A percentile compares a stretch with the other conserved stretches of the same genome.
Conservation (phyloP, 2,329 filamentous ascomycete genomes). For the Dothistroma septosporum region DNA sequence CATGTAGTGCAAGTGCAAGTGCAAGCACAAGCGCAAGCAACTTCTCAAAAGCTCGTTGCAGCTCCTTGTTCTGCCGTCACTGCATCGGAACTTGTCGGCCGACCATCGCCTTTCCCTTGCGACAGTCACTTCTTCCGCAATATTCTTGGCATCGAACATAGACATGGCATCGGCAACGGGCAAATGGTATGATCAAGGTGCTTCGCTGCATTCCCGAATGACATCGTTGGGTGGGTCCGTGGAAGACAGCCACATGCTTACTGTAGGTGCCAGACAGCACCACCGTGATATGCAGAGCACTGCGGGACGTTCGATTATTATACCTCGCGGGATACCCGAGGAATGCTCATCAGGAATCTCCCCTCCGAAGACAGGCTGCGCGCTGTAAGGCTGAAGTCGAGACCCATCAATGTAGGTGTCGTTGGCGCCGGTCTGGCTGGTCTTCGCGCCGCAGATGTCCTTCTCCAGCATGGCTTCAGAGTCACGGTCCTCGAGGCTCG, state of each 20-base stretch:
- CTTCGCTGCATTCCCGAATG: not conserved
- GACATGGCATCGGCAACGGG: not conserved
- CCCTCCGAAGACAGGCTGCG: conserved; percentile 9
- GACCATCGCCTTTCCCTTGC: not conserved
- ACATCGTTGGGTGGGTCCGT: not conserved
- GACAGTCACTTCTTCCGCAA: not conserved
- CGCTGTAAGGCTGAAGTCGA: conserved; percentile 7
- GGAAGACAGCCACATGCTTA: not conserved
- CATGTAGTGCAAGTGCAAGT: no score
- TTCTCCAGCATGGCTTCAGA: conserved; percentile 60
- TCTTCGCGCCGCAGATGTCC: conserved; percentile 64
- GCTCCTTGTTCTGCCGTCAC: not conserved
- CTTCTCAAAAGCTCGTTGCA: not conserved
- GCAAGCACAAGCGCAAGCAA: not conserved
- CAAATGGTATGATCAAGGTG: not conserved
- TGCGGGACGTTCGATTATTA: no score
- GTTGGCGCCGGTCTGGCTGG: conserved; percentile 68
- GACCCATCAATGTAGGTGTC: conserved; percentile 49
- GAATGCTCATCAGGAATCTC: not conserved
- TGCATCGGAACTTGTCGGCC: not conserved
- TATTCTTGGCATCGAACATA: not conserved
- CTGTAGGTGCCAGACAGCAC: not conserved
- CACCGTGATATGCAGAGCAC: no score
- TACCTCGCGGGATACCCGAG: no score
- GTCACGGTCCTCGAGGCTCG: conserved; percentile 69